phyloP scores from a whole-genome alignment of 495 filamentous ascomycete species.

The Neohortaea acidophila region DNA sequence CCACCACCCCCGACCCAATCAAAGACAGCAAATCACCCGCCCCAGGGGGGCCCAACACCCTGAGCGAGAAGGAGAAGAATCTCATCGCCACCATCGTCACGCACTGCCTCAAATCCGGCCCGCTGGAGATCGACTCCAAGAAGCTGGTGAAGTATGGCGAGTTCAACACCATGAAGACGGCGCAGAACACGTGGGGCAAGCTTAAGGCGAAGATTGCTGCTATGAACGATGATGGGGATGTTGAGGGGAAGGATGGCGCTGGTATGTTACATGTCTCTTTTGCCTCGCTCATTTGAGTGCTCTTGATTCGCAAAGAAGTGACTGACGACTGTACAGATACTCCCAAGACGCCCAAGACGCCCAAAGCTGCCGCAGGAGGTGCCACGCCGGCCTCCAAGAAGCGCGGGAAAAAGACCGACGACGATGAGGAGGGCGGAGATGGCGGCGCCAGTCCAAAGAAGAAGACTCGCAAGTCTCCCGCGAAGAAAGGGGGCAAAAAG shows the following conservation, averaged over 20 bases:
- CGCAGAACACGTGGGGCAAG: slow-evolving; percentile 10
- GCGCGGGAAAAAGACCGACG: background rate
- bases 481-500: background rate
- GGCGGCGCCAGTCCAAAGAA: background rate
- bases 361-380: no score
- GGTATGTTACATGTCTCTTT: background rate
- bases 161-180: slow-evolving; percentile 15
- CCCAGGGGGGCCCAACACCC: no score
- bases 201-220: slow-evolving; percentile 12
- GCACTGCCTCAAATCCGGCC: slow-evolving; percentile 11
- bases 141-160: slow-evolving; percentile 8
- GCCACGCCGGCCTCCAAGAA: background rate
- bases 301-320: background rate
- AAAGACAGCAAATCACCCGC: no score
- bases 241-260: background rate
- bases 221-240: background rate
- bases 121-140: slow-evolving; percentile 10
- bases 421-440: background rate
- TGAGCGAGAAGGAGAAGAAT: no score
- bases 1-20: no score
- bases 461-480: background rate
- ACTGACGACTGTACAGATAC: slow-evolving; percentile 1
- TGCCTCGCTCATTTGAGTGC: background rate
- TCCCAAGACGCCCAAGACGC: background rate
- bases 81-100: no score